phyloP scores from a whole-genome alignment of 371 early-diverging fungal genomes.

The Nematocida ironsii region DNA sequence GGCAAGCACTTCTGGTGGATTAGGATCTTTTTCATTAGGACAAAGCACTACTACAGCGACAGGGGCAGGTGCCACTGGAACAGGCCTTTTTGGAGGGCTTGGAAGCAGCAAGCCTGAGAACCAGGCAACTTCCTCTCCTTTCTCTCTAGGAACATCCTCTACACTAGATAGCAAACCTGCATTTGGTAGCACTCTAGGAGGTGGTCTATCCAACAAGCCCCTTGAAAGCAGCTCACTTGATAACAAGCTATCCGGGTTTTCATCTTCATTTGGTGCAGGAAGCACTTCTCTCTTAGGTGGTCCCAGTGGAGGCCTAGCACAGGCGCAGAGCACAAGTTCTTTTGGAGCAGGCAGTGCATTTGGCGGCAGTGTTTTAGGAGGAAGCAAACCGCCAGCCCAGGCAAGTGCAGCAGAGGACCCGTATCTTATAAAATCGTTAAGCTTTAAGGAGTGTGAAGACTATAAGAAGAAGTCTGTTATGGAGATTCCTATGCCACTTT shows the following conservation, averaged over 20 bases:
- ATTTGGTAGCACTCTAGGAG: neutral
- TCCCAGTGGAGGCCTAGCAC: neutral
- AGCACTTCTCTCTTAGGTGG: neutral
- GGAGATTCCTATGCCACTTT: slow-evolving; percentile 42
- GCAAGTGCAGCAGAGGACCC: slow-evolving; percentile 27
- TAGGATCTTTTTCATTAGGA: neutral
- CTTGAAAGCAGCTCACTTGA: slow-evolving; percentile 10
- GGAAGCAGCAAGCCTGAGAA: neutral
- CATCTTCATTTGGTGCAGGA: neutral
- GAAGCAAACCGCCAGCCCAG: neutral
- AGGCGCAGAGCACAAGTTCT: neutral
- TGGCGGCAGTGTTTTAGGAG: neutral
- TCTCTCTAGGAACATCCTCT: slow-evolving; percentile 1
- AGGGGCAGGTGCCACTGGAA: neutral
- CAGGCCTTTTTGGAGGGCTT: neutral
- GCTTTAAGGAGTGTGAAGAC: slow-evolving; percentile 56
- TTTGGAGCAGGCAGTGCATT: slow-evolving; percentile 5
- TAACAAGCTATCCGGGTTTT: neutral
- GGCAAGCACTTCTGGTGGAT: neutral
- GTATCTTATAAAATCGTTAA: slow-evolving; percentile 37
- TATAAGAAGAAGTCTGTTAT: slow-evolving; percentile 39
- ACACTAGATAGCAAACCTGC: neutral
- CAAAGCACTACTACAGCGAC: neutral
- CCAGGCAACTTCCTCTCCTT: neutral
- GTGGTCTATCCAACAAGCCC: neutral